Percentiles rank a stretch among this genome's conserved stretches.
Evolutionary conservation across 2,329 filamentous ascomycete genomes (phyloP).

Genomic region (Phaeophleospora eucalypticola): DNA sequence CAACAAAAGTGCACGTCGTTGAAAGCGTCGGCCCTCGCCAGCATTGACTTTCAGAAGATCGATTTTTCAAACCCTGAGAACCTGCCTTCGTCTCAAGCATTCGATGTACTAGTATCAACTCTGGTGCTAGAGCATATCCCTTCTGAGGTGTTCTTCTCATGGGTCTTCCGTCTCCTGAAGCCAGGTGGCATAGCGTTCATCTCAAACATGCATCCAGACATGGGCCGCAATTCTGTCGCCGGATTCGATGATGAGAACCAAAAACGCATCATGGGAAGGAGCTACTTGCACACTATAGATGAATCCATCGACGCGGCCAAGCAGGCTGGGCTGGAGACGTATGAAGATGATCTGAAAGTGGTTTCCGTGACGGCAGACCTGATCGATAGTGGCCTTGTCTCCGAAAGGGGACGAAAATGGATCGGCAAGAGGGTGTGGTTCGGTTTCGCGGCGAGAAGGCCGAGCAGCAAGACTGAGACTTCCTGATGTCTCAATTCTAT

Average conservation of each 20-base stretch:
- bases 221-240: slow-evolving; percentile 57
- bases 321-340: slow-evolving; percentile 30
- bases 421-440: slow-evolving; percentile 39
- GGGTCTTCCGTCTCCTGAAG: slow-evolving; percentile 40
- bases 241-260: slow-evolving; percentile 57
- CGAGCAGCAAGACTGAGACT: slow-evolving; percentile 1
- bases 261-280: slow-evolving; percentile 56
- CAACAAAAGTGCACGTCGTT: slow-evolving; percentile 20
- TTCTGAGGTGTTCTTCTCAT: slow-evolving; percentile 47
- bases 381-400: slow-evolving; percentile 30
- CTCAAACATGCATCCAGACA: slow-evolving; percentile 67
- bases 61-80: slow-evolving; percentile 2
- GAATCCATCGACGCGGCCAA: slow-evolving; percentile 51
- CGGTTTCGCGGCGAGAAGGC: slow-evolving; percentile 31
- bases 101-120: slow-evolving; percentile 50
- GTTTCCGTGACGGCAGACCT: slow-evolving; percentile 30
- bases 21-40: slow-evolving; percentile 1
- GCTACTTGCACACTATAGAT: slow-evolving; percentile 52
- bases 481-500: neutral
- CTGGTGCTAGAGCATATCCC: slow-evolving; percentile 63
- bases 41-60: slow-evolving; percentile 5
- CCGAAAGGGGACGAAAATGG: slow-evolving; percentile 39
- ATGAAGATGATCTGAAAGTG: slow-evolving; percentile 25
- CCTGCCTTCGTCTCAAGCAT: neutral
- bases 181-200: slow-evolving; percentile 52